Conservation (phyloP, 768 basidiomycete genomes). For the Pleurotus eryngii region DNA sequence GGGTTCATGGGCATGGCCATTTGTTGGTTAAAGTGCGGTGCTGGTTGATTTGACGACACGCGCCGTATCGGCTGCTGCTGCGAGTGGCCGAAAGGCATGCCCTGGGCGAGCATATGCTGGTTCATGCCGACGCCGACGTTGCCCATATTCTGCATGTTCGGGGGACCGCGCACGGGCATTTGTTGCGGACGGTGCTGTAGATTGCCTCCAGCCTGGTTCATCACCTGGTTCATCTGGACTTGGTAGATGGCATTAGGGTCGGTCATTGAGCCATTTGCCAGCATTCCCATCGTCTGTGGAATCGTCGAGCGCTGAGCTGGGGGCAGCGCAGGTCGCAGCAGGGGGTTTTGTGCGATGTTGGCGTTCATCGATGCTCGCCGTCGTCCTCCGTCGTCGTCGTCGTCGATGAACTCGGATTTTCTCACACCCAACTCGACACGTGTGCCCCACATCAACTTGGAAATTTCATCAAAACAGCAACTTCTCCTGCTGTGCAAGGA, state of each 20-base stretch:
- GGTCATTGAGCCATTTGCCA: neutral
- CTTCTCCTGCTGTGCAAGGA: neutral
- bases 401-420: conserved; percentile 10
- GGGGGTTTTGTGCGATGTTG: conserved; percentile 2
- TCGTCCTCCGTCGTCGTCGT: conserved; percentile 9
- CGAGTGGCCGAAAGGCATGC: conserved; percentile 30
- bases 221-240: conserved; percentile 2
- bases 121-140: conserved; percentile 2
- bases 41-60: neutral
- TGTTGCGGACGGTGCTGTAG: neutral
- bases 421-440: conserved; percentile 7
- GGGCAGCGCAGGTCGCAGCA: neutral
- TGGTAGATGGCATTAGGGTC: neutral
- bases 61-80: conserved; percentile 30
- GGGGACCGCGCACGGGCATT: neutral
- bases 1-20: conserved; percentile 31
- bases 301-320: neutral
- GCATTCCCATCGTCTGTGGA: neutral
- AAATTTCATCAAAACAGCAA: neutral
- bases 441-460: conserved; percentile 2
- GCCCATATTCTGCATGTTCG: neutral
- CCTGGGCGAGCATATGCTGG: conserved; percentile 11
- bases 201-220: conserved; percentile 1
- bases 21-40: conserved; percentile 12
- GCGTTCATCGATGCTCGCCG: conserved; percentile 7